Conservation (phyloP, 2,329 filamentous ascomycete species). For the Ophiostoma australiae region DNA sequence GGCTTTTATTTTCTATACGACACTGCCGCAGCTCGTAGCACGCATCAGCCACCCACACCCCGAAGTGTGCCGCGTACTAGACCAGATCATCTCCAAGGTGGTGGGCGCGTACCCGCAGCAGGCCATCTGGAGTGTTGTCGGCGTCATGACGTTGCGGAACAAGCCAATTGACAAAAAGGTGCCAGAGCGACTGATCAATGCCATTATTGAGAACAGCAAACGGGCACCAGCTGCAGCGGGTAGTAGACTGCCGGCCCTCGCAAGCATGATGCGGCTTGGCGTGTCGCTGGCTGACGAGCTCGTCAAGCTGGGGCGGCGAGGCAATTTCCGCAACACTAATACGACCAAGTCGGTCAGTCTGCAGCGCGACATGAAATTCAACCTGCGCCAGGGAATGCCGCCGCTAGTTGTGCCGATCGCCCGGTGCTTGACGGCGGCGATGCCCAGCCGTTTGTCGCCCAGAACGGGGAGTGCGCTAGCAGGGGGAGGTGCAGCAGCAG, state of each 20-base stretch:
- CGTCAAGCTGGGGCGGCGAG: constrained; percentile 49
- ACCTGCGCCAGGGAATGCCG: constrained; percentile 75
- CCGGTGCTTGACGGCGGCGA: constrained; percentile 71
- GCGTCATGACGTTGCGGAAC: constrained; percentile 60
- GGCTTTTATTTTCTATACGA: constrained; percentile 72
- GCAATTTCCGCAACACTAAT: constrained; percentile 76
- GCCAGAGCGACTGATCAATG: constrained; percentile 52
- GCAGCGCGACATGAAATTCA: constrained; percentile 73
- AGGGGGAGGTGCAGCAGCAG: not conserved
- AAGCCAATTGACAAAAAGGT: constrained; percentile 54
- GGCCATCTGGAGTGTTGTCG: constrained; percentile 83
- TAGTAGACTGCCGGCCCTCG: constrained; percentile 12
- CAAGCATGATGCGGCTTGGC: constrained; percentile 38
- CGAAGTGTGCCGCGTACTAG: constrained; percentile 70
- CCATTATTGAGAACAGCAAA: constrained; percentile 22
- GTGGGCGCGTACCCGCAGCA: constrained; percentile 83
- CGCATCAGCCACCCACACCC: constrained; percentile 82
- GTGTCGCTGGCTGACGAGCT: constrained; percentile 49
- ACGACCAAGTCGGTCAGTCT: constrained; percentile 67
- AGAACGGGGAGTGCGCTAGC: not conserved
- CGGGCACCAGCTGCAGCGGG: not conserved
- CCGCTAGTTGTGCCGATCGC: constrained; percentile 86
- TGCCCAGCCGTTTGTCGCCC: constrained; percentile 47
- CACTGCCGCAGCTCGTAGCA: constrained; percentile 90
- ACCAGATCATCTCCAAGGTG: constrained; percentile 79